Base-by-base conservation (phyloP, 129 eudicot species). In the Gnaphalium uliginosum region DNA sequence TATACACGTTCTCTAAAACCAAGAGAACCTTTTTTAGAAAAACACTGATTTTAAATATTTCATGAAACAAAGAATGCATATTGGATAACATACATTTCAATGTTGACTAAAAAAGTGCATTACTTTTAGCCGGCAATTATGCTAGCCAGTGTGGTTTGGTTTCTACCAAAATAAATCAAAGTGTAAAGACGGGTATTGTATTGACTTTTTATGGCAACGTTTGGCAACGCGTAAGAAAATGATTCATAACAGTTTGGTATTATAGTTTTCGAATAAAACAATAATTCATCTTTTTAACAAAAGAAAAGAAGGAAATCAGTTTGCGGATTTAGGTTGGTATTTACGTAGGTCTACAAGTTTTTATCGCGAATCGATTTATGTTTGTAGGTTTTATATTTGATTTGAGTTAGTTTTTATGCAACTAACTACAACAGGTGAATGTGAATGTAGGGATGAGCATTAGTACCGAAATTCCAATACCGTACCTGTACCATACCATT, bases 161-260 rank as follows among this genome's bases (percentile, higher is more conserved):
- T 56, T 56, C 61, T 56, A 56, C 61, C 61, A 56, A 56, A 56
- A 56, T 18, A 56, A n/a, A 21, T 56, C 61, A 56, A 56, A 19
- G 22, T 56, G 6, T 46, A 13, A 14, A 46, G 51, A 43, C 51
- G 11, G 5, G 13, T 6, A 5, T 56, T 56, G 10, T 19, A 5
- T 56, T 56, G 61, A 56, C 25, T 56, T 56, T 56, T 6, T 18
- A 19, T n/a, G 25, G 25, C 22, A 56, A 56, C 8, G 23, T n/a
- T 19, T 6, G 61, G 61, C 25, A 56, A 56, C 13, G 15, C 0
- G 48, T 39, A 39, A 37, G 18, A 43, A 13, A 11, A 43, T 43
- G 18, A 43, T 43, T 11, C 18, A 13, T 43, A 43, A 43, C 18
- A 18, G 18, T 43, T 43, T 11, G 17, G 51, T 43, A 43, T 43